phyloP scores from a whole-genome alignment of 164 flowering plant species.

The Litsea cubeba region DNA sequence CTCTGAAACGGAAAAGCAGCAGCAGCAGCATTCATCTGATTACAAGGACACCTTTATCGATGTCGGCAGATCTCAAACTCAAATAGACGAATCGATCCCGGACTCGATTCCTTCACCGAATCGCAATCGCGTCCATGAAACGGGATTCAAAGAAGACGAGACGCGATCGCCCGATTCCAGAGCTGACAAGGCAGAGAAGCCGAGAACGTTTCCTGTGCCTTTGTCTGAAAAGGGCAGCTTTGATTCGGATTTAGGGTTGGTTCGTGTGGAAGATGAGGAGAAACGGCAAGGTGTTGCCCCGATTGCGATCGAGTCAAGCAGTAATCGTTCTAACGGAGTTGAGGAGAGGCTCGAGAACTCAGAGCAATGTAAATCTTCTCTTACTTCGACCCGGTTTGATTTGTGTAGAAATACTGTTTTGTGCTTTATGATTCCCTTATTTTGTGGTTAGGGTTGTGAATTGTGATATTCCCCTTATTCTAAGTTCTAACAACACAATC shows the following conservation, averaged over 20 bases:
- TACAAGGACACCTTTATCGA: slow-evolving; percentile 28
- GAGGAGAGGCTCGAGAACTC: slow-evolving; percentile 21
- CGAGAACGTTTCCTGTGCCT: slow-evolving; percentile 43
- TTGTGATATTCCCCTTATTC: too few relatives aligned
- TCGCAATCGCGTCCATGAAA: too few relatives aligned
- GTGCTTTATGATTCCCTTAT: not conserved
- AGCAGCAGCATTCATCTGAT: slow-evolving; percentile 21
- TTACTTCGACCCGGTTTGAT: not conserved
- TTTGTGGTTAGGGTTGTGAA: too few relatives aligned
- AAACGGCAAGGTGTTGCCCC: not conserved
- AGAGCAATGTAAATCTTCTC: slow-evolving; percentile 24
- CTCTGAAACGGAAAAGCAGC: slow-evolving; percentile 30
- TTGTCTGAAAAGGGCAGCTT: slow-evolving; percentile 34
- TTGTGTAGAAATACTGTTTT: not conserved
- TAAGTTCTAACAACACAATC: too few relatives aligned
- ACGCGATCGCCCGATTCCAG: slow-evolving; percentile 9
- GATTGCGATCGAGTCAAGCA: slow-evolving; percentile 3
- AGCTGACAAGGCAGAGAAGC: slow-evolving; percentile 18
- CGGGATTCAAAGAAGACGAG: slow-evolving; percentile 8
- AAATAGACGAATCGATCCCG: not conserved
- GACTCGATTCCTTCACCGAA: not conserved
- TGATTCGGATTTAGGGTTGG: slow-evolving; percentile 10
- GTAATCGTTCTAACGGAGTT: slow-evolving; percentile 11
- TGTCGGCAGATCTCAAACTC: not conserved
- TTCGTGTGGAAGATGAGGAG: slow-evolving; percentile 15